Conservation (phyloP, 768 basidiomycete species). For the Lentinula lateritia region DNA sequence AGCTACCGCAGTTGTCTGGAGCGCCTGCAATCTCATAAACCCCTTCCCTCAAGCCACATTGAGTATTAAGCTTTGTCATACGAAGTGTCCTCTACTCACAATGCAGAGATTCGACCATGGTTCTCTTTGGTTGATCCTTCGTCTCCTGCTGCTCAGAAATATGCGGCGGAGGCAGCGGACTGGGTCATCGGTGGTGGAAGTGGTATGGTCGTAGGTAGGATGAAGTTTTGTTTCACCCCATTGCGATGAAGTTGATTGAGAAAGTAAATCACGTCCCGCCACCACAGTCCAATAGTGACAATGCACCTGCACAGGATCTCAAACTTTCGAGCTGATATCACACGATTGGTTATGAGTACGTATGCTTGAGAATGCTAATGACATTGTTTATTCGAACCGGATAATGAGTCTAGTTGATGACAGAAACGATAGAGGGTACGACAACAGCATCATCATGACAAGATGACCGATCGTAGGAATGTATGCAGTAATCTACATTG, state of each 20-base stretch:
- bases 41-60: conserved; percentile 64
- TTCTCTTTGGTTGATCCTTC: conserved; percentile 58
- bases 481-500: no score
- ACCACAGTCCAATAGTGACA: not conserved
- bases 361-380: no score
- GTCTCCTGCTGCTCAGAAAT: conserved; percentile 42
- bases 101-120: conserved; percentile 72
- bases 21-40: conserved; percentile 54
- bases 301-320: not conserved
- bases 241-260: conserved; percentile 69
- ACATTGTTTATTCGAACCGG: no score
- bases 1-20: conserved; percentile 59
- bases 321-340: not conserved
- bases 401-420: no score
- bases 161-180: conserved; percentile 46
- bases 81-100: conserved; percentile 42
- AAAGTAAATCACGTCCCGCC: conserved; percentile 38
- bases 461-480: no score
- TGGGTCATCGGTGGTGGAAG: conserved; percentile 69
- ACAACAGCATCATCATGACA: no score
- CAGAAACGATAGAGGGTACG: no score
- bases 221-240: conserved; percentile 92
- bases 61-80: conserved; percentile 55
- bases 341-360: no score
- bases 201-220: conserved; percentile 66